Base-by-base conservation (phyloP, 1,284 basidiomycete species). In the Sporisorium exsertum region DNA sequence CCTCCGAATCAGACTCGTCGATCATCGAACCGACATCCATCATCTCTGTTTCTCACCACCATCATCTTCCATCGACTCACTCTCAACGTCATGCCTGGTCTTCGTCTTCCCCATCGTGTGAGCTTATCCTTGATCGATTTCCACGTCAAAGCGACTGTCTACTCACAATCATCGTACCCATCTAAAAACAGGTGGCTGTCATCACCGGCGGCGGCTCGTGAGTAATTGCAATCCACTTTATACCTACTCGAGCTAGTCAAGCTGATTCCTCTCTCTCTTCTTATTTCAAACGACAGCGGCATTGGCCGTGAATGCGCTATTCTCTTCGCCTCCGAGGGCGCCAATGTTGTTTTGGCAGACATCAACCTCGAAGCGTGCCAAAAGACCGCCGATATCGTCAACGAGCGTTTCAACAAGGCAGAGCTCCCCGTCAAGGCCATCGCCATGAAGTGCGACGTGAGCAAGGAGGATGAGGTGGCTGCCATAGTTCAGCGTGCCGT, bases 301-400 rank as follows among this genome's bases (percentile, higher is more conserved):
- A 97, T 98, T 85, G 95, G 95, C 43, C 90, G 97, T 66, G 94
- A 98, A 87, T 92, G 94, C 1, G 91, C 94, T 22, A 88, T 97
- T 71, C 90, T 97, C 64, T 98, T 98, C 85, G 95, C 95, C 6
- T 89, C 90, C 64, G 95, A 98, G 86, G 95, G 95, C 51, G 94
- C 94, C 16, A 90, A 91, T 80, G 91, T 97, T 75, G 86, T 97
- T 47, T 89, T 96, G 47, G 92, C 91, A 20, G 95, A 98, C 86
- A 91, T 97, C 86, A 96, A 95, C 87, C 29, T 65, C 27, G 87
- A 89, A 45, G 91, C 91, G 13, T 94, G 91, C n/a, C 87, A 93
- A 83, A 91, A 89, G 66, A 91, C 89, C 3, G 91, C 90, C 22
- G 88, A 88, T 33, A 86, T 91, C 51, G 91, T 97, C 85, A 85